phyloP scores from a whole-genome alignment of 768 basidiomycete genomes.

The Coprinopsis marcescibilis region DNA sequence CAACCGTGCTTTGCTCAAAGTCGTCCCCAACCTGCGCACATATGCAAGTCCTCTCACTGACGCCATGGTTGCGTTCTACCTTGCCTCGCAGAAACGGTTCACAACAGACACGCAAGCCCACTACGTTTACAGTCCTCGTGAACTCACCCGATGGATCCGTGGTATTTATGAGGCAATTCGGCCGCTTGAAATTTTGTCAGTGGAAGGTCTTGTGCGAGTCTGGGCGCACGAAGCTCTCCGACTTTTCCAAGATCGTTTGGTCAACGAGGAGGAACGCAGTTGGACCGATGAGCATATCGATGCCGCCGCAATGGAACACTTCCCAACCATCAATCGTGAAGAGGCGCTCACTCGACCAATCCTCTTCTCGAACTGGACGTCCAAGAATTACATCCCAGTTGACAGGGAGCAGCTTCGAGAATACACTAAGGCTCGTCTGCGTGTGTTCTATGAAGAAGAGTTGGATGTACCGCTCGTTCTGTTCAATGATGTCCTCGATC shows the following conservation, averaged over 20 bases:
- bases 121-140: constrained; percentile 98
- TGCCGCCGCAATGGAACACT: constrained; percentile 74
- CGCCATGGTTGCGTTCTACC: constrained; percentile 95
- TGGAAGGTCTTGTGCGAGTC: constrained; percentile 92
- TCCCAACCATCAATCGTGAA: constrained; percentile 85
- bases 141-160: constrained; percentile 94
- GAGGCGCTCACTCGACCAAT: constrained; percentile 89
- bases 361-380: constrained; percentile 98
- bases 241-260: constrained; percentile 95
- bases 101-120: constrained; percentile 97
- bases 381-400: constrained; percentile 93
- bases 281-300: constrained; percentile 98
- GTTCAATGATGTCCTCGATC: constrained; percentile 98
- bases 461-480: constrained; percentile 95
- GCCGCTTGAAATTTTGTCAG: constrained; percentile 86
- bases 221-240: constrained; percentile 98
- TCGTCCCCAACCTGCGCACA: constrained; percentile 86
- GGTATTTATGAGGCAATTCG: constrained; percentile 97
- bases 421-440: constrained; percentile 92
- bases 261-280: constrained; percentile 82
- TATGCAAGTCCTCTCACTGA: constrained; percentile 94
- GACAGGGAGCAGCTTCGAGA: constrained; percentile 90
- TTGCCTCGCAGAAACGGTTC: constrained; percentile 89
- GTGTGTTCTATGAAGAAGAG: constrained; percentile 99
- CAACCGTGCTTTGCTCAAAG: constrained; percentile 92